Conservation (phyloP, 2,329 filamentous ascomycete genomes). For the Endocalyx cinctus region DNA sequence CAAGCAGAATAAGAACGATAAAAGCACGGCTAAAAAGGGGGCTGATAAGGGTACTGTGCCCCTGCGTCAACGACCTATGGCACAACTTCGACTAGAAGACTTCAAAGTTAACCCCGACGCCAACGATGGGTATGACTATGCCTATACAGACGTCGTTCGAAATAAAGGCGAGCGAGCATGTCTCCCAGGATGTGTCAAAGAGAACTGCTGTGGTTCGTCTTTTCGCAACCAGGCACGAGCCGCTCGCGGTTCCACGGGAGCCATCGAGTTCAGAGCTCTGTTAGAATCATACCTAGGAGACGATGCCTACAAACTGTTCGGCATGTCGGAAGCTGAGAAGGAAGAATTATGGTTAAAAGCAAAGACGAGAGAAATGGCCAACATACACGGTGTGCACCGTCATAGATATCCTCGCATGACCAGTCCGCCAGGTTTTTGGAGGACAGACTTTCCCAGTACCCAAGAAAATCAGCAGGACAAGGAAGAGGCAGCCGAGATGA, state of each 20-base stretch:
- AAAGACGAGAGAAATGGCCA: conserved; percentile 66
- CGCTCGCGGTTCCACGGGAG: conserved; percentile 35
- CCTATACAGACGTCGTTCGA: conserved; percentile 71
- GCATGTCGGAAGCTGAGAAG: conserved; percentile 57
- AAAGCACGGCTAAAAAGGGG: conserved; percentile 10
- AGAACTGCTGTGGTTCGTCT: conserved; percentile 70
- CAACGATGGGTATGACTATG: conserved; percentile 68
- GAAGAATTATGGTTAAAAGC: conserved; percentile 69
- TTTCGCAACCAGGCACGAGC: conserved; percentile 63
- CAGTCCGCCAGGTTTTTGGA: conserved; percentile 87
- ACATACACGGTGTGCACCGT: conserved; percentile 72
- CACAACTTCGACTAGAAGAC: conserved; percentile 59
- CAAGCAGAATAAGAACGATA: too few species aligned
- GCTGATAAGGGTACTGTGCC: conserved; percentile 29
- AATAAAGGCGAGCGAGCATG: conserved; percentile 64
- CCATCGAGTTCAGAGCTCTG: conserved; percentile 28
- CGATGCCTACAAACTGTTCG: conserved; percentile 52
- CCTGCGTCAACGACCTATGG: conserved; percentile 54
- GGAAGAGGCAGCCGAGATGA: conserved; percentile 58
- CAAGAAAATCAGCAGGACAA: conserved; percentile 70
- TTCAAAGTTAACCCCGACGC: conserved; percentile 76
- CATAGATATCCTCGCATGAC: conserved; percentile 65
- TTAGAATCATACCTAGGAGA: conserved; percentile 56
- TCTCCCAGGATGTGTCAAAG: conserved; percentile 68
- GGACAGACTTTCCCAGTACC: conserved; percentile 81